Evolutionary conservation across 2,329 filamentous ascomycete genomes (phyloP), one percentile per base, ranked within the genome.

Genomic region (Coniochaeta sp.): DNA sequence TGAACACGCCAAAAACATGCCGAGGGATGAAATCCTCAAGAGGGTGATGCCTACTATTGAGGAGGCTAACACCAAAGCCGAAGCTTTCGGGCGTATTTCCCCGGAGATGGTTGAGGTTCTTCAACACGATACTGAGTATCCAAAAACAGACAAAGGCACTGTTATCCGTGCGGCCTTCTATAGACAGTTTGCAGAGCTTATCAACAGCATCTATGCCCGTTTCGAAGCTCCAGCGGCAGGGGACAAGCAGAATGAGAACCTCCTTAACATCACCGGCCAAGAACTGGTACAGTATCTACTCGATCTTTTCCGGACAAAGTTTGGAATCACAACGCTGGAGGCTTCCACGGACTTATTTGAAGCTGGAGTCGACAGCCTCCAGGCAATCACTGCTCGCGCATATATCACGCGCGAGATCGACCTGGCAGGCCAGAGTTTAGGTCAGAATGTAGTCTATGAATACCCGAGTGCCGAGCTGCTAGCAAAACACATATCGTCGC

Each of bases 91-190:
- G 0, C 76, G 77, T 16, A 77, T 87, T 1, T 79, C 78, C 0
- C 75, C 70, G 17, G 82, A 85, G 3, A 77, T 87, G 67, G 72
- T 87, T 0, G 67, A 79, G 0, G 66, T 85, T 2, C 69, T 84
- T 2, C 72, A 76, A 0, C 63, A 72, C 0, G 77, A 77, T 0
- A 75, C 74, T 4, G 62, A 68, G 2, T 85, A 82, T 63, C 62
- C 62, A 1, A 70, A 69, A 42, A 85, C 83, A 0, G 83, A 85
- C 61, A 85, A 86, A 66, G 80, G 80, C 3, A 85, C 80, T 0
- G 76, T 82, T 59, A 84, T 85, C 57, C 76, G 82, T 2, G 77
- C 77, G 4, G 75, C 77, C 19, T 75, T 81, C 8, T 82, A 84
- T 63, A 70, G 72, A 52, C 69, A 77, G 30, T 84, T 83, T 59